Evolutionary conservation across 139 green algal species (phyloP), one percentile per base, ranked within the genome.

Genomic region (Asterochloris erici): DNA sequence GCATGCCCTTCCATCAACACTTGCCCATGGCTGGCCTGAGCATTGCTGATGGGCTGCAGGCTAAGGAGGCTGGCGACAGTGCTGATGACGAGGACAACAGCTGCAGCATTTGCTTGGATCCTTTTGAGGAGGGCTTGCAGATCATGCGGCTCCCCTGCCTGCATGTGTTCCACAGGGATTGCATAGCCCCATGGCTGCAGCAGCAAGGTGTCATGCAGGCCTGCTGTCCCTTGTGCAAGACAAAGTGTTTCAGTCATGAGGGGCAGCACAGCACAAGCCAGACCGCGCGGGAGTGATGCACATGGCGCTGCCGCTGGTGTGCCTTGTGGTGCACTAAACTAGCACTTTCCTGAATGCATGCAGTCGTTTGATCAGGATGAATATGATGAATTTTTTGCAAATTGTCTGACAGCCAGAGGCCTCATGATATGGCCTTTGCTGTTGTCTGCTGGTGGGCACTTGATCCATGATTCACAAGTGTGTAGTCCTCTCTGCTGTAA

Each of bases 401-500:
- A 17, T 17, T 21, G 29, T 54, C 14, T 27, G 21, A 47, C 23
- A 76, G 70, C 6, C 14, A 17, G 1, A 0, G 66, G 19, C 28
- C 9, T 76, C 14, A 27, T 76, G 16, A 21, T 76, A 76, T 23
- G 60, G 47, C 24, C 68, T 13, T 0, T 19, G 26, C 12, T 70
- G 76, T 68, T 12, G 24, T 38, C 13, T 29, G 14, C 17, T 80
- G 24, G 13, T 68, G 19, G 69, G 14, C 76, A 80, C 21, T 62
- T 81, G 28, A 74, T 23, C 75, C 15, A 29, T 62, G 62, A n/a
- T 82, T 82, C 15, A 62, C 74, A 13, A 83, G 38, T 13, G 61
- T 29, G 61, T 82, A 85, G 63, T 85, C 82, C 26, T 85, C 82
- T 29, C 82, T 69, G 26, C 76, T 74, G 27, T 85, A 85, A n/a